phyloP scores from a whole-genome alignment of 257 asterid genomes.

The Vinca minor region DNA sequence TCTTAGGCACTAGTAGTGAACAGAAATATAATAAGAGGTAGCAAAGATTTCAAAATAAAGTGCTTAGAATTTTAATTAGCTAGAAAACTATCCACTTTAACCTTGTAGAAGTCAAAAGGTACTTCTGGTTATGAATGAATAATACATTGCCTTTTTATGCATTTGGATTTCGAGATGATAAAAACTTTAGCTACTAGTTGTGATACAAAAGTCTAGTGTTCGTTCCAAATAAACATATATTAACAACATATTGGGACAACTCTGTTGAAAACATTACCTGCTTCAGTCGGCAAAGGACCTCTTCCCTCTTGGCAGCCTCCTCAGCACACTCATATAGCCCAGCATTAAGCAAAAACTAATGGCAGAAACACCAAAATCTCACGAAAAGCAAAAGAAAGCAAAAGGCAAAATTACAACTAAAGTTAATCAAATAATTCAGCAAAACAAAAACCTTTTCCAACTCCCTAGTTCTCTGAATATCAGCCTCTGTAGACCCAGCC shows the following conservation, averaged over 20 bases:
- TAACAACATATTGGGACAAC: not conserved
- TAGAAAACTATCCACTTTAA: not conserved
- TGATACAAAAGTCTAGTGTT: not conserved
- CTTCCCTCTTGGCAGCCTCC: slow-evolving; percentile 65
- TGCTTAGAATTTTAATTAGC: no score
- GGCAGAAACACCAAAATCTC: slow-evolving; percentile 16
- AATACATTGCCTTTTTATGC: not conserved
- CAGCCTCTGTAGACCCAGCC: slow-evolving; percentile 64
- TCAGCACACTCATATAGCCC: slow-evolving; percentile 71
- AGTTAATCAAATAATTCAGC: not conserved
- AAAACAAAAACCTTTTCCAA: slow-evolving; percentile 60
- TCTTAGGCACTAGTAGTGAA: not conserved
- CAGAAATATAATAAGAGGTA: not conserved
- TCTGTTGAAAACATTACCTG: slow-evolving; percentile 36
- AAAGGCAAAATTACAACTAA: not conserved
- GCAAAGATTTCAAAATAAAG: not conserved
- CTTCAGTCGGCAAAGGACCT: slow-evolving; percentile 57
- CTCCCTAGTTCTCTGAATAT: slow-evolving; percentile 49
- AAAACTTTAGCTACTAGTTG: not conserved
- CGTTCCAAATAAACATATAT: not conserved
- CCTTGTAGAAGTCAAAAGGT: not conserved
- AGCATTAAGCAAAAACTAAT: slow-evolving; percentile 59
- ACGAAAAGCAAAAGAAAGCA: slow-evolving; percentile 5
- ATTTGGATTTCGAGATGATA: not conserved
- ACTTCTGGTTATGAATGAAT: not conserved